Percentiles rank a stretch among this genome's conserved stretches.
Evolutionary conservation across 2,329 filamentous ascomycete species (phyloP).

Genomic region (Paraphoma chrysanthemicola): DNA sequence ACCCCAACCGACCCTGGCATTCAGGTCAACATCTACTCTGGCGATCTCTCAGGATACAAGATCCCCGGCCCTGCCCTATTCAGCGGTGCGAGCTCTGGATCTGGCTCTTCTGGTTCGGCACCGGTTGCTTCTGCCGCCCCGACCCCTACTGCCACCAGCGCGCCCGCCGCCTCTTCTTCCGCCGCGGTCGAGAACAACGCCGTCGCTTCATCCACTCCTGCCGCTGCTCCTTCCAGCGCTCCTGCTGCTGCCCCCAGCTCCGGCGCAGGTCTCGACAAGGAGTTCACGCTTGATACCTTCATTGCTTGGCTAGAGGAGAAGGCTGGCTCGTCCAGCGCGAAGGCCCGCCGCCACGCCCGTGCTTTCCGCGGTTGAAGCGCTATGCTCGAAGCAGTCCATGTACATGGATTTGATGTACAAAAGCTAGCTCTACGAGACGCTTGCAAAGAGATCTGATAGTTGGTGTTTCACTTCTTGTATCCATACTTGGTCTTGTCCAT

Average conservation of each 20-base stretch:
- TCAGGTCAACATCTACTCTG: constrained; percentile 64
- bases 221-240: constrained; percentile 11
- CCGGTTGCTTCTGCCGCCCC: constrained; percentile 13
- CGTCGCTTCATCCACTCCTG: constrained; percentile 1
- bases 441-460: not conserved
- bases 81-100: constrained; percentile 25
- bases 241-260: constrained; percentile 8
- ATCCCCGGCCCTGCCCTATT: constrained; percentile 60
- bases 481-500: not conserved
- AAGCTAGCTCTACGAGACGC: too few species aligned
- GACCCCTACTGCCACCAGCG: constrained; percentile 9
- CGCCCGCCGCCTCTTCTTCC: constrained; percentile 11
- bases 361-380: constrained; percentile 4
- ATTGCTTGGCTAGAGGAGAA: constrained; percentile 31
- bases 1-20: constrained; percentile 65
- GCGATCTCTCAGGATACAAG: constrained; percentile 49
- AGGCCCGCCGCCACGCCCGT: constrained; percentile 5
- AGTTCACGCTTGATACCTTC: constrained; percentile 33
- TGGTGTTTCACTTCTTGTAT: not conserved
- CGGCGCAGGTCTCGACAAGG: constrained; percentile 13
- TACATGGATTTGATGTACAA: too few species aligned
- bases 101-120: constrained; percentile 12
- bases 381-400: not conserved
- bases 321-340: constrained; percentile 3
- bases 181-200: not conserved